Evolutionary conservation across 169 alveolate genomes (phyloP), one percentile per base, ranked within the genome.

Genomic region (Eimeria sp.): DNA sequence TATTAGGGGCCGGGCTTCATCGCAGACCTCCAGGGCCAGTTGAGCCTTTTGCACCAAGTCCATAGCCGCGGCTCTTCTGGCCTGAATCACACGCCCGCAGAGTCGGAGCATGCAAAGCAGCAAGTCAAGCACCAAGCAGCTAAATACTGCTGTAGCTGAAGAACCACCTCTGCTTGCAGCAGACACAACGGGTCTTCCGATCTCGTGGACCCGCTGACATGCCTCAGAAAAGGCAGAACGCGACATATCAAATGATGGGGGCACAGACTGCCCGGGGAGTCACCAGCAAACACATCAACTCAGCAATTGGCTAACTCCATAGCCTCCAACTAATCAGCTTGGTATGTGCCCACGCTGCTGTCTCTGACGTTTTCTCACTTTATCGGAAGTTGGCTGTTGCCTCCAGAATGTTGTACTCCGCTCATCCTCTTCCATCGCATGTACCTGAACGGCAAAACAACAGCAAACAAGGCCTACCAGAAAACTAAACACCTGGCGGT

Each of bases 41-140:
- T 61, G 95, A 11, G 95, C 95, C 25, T 30, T 40, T 47, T 88
- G 83, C 86, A 67, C 95, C 72, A 88, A 7, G 54, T 88, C 84
- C 45, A 27, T 88, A 7, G 72, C 83, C 18, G 76, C 84, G 14
- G 13, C 25, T n/a, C 72, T 34, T 30, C 65, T 40, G 45, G 86
- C 95, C 95, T 88, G 67, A 18, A 45, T 27, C 16, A 14, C 67
- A 58, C 25, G n/a, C 67, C 67, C 16, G 22, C 67, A 54, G 13
- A 70, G 57, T 27, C 11, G 20, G 5, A 18, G 73, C 88, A 76
- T 40, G 63, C 63, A 9, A 14, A 40, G 11, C 63, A 76, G 88
- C 88, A 58, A 9, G 5, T 5, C 67, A 7, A 58, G 67, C 67
- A 14, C 67, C 67, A 58, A 51, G 58, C 58, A 51, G 58, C 58